Percentiles rank a stretch among this genome's conserved stretches.
These are phyloP conservation scores for Neofusicoccum umdonicola DNA, from an alignment of 2,329 filamentous ascomycete species.

Conservation along the genomic window DNA sequence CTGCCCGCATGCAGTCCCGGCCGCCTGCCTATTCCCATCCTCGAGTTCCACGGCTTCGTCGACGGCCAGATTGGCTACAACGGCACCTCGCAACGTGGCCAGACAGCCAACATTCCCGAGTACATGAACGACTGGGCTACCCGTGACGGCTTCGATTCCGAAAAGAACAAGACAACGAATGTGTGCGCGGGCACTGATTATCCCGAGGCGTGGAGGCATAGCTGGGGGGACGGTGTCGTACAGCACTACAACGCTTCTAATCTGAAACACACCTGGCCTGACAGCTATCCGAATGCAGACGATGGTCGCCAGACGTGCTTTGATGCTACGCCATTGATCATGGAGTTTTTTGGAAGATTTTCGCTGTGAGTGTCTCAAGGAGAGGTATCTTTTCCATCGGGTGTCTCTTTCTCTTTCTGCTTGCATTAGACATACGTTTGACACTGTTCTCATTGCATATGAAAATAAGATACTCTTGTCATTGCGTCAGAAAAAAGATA, in stretches of 20 bases:
- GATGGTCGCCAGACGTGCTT: conserved; percentile 26
- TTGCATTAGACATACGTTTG: too few species aligned
- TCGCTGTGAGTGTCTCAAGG: neutral
- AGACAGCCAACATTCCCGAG: conserved; percentile 22
- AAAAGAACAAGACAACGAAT: conserved; percentile 27
- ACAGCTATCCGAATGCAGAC: conserved; percentile 29
- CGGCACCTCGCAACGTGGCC: conserved; percentile 27
- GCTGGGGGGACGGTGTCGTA: conserved; percentile 32
- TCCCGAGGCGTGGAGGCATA: conserved; percentile 27
- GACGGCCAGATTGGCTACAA: conserved; percentile 46
- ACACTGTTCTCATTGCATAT: too few species aligned
- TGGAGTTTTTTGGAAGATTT: conserved; percentile 28
- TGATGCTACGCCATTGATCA: conserved; percentile 31
- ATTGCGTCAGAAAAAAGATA: too few species aligned
- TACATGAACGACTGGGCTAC: conserved; percentile 41
- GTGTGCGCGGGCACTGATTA: conserved; percentile 30
- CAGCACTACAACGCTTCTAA: conserved; percentile 39
- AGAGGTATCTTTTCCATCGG: too few species aligned
- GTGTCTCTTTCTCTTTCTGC: too few species aligned
- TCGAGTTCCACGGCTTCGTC: conserved; percentile 45
- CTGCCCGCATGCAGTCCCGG: conserved; percentile 29
- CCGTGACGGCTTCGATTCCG: conserved; percentile 31
- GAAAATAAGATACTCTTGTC: too few species aligned
- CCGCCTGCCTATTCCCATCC: conserved; percentile 35
- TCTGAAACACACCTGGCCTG: conserved; percentile 44